phyloP scores from a whole-genome alignment of 331 rosid species.

The Acacia pycnantha region DNA sequence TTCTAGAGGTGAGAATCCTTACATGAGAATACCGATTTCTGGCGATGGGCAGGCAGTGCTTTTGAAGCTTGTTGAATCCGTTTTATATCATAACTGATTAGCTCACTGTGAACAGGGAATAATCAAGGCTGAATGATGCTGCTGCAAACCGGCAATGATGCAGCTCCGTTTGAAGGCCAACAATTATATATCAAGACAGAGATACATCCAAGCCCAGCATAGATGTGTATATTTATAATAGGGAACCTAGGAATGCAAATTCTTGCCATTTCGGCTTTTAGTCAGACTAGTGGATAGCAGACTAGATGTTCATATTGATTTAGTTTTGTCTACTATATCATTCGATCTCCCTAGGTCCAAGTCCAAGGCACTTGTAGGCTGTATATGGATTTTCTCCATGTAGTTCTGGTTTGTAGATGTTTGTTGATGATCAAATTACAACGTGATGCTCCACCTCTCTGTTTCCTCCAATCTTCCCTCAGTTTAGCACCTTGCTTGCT shows the following conservation, averaged over 20 bases:
- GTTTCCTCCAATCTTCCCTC: background rate
- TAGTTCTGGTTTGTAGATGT: constrained; percentile 47
- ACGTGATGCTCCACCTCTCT: constrained; percentile 15
- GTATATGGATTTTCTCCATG: constrained; percentile 72
- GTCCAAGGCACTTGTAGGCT: constrained; percentile 42
- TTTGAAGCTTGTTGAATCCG: background rate
- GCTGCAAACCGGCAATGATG: constrained; percentile 16
- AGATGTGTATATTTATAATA: constrained; percentile 59
- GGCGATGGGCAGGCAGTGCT: background rate
- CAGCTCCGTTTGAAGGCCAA: constrained; percentile 33
- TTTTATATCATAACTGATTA: constrained; percentile 28
- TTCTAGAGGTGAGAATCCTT: constrained; percentile 53
- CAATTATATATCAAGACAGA: constrained; percentile 22
- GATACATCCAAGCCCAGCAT: constrained; percentile 37
- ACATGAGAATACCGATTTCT: background rate
- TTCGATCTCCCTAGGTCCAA: constrained; percentile 34
- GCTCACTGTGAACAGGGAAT: constrained; percentile 53
- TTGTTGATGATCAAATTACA: constrained; percentile 33
- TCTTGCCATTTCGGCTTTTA: constrained; percentile 56
- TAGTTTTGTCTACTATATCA: constrained; percentile 45
- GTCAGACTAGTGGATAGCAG: constrained; percentile 44
- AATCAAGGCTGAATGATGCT: constrained; percentile 49
- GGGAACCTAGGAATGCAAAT: constrained; percentile 58
- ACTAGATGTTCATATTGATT: constrained; percentile 69
- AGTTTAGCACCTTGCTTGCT: background rate